Conservation (phyloP, 2,329 filamentous ascomycete species). For the Claviceps digitariae region DNA sequence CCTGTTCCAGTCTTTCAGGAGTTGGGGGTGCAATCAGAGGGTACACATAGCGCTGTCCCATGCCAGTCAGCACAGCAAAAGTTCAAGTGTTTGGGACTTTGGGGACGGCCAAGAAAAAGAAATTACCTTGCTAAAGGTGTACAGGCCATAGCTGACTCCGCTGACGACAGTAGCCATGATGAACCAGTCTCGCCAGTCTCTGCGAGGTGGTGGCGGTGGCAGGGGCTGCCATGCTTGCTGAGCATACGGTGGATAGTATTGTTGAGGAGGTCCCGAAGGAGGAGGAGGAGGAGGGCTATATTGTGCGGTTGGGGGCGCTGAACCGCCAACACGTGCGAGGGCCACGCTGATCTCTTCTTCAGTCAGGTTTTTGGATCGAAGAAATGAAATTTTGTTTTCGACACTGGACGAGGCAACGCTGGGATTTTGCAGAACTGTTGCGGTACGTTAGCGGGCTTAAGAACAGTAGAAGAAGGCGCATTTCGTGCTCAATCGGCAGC, state of each 20-base stretch:
- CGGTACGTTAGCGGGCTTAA: neutral
- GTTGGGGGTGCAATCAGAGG: slow-evolving; percentile 89
- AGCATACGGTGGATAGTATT: slow-evolving; percentile 34
- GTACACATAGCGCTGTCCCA: slow-evolving; percentile 64
- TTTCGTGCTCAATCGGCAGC: neutral
- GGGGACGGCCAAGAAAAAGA: neutral
- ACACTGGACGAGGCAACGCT: slow-evolving; percentile 80
- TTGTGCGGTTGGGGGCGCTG: slow-evolving; percentile 26
- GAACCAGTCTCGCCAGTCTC: slow-evolving; percentile 98
- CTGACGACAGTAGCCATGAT: slow-evolving; percentile 96
- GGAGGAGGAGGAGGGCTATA: slow-evolving; percentile 25
- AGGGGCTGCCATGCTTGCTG: slow-evolving; percentile 45
- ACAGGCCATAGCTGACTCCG: slow-evolving; percentile 79
- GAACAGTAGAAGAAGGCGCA: neutral
- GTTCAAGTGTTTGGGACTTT: neutral
- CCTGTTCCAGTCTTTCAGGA: slow-evolving; percentile 81
- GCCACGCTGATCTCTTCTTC: slow-evolving; percentile 87
- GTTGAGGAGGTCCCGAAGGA: slow-evolving; percentile 27
- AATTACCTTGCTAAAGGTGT: slow-evolving; percentile 68
- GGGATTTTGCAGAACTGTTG: slow-evolving; percentile 78
- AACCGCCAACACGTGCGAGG: slow-evolving; percentile 54
- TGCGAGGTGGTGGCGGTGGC: slow-evolving; percentile 49
- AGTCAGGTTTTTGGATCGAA: slow-evolving; percentile 93
- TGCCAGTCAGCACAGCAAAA: neutral
- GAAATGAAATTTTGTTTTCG: slow-evolving; percentile 83